Evolutionary conservation across 495 filamentous ascomycete species (phyloP), one percentile per base, ranked within the genome.

Genomic region (Physcia stellaris): DNA sequence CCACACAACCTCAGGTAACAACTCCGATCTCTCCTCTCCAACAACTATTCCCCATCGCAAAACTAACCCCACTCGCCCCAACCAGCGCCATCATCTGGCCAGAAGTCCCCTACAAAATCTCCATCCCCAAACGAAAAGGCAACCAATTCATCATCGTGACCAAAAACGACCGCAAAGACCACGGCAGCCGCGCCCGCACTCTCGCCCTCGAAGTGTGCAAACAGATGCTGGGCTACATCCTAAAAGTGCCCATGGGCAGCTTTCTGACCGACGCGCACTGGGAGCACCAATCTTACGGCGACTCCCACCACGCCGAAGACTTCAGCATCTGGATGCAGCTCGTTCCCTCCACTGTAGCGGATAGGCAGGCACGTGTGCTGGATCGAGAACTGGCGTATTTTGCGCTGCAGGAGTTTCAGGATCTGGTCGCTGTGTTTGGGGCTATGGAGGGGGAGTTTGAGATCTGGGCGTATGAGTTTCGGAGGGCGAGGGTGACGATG

Each of bases 381-480:
- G 33, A 35, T n/a, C 2, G 33, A 9, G 33, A 35, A 11, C 33
- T 5, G 6, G 33, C 33, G 10, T 35, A 35, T 35, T 35, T 35
- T 18, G 33, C 33, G 18, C 6, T 35, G 2, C 4, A 20, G 13
- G 2, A 12, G 13, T 35, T 22, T 22, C 7, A n/a, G 2, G 3
- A 4, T 4, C 4, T 35, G 33, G 3, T 35, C 2, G 16, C 33
- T 1, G 5, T 2, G 13, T 35, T 4, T 18, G 33, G 33, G 18
- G 33, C 33, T 5, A 18, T 35, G 13, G 16, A 6, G 1, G 33
- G 33, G 17, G 4, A 19, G 13, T 35, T 35, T 22, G 33, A 35
- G 11, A 4, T 35, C 4, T 18, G 18, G 4, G 13, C 6, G 13
- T 18, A 12, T 9, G 18, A 12, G 33, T 35, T 11, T n/a, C 9